Evolutionary conservation across 2,329 filamentous ascomycete genomes (phyloP).

Genomic region (Hymenoscyphus infarciens): DNA sequence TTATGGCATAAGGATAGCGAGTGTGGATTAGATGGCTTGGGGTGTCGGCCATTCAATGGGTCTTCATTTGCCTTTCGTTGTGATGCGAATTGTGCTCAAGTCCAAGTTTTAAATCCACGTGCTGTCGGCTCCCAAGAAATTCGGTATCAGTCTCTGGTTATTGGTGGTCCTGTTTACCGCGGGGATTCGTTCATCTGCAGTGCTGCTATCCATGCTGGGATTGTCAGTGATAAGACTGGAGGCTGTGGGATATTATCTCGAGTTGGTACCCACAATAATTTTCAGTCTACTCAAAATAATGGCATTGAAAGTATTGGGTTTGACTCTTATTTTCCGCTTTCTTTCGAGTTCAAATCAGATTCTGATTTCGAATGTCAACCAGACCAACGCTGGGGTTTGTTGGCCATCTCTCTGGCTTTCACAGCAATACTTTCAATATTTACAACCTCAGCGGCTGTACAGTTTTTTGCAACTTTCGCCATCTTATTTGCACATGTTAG

Average conservation of each 20-base stretch:
- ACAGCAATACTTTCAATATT: conserved; percentile 76
- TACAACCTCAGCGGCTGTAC: conserved; percentile 70
- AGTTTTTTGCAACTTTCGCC: conserved; percentile 80
- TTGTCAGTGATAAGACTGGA: conserved; percentile 66
- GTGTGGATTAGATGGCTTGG: conserved; percentile 70
- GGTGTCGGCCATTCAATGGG: conserved; percentile 71
- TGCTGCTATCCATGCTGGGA: conserved; percentile 77
- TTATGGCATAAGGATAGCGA: conserved; percentile 69
- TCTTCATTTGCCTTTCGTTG: conserved; percentile 70
- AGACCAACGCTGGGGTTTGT: conserved; percentile 70
- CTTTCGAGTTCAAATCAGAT: conserved; percentile 68
- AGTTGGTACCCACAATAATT: conserved; percentile 64
- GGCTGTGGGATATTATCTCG: conserved; percentile 79
- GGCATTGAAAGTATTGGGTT: conserved; percentile 76
- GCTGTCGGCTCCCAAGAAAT: conserved; percentile 69
- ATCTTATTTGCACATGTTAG: conserved; percentile 87
- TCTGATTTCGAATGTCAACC: conserved; percentile 71
- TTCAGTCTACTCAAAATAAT: conserved; percentile 59
- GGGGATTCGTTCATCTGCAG: conserved; percentile 87
- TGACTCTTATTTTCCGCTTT: conserved; percentile 83
- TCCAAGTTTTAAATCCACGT: conserved; percentile 66
- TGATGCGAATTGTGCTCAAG: conserved; percentile 65
- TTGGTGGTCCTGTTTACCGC: conserved; percentile 76
- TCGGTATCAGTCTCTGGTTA: conserved; percentile 58
- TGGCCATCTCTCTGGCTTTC: conserved; percentile 77